Evolutionary conservation across 163 green algal species (phyloP).

Genomic region (Scenedesmus sp.): DNA sequence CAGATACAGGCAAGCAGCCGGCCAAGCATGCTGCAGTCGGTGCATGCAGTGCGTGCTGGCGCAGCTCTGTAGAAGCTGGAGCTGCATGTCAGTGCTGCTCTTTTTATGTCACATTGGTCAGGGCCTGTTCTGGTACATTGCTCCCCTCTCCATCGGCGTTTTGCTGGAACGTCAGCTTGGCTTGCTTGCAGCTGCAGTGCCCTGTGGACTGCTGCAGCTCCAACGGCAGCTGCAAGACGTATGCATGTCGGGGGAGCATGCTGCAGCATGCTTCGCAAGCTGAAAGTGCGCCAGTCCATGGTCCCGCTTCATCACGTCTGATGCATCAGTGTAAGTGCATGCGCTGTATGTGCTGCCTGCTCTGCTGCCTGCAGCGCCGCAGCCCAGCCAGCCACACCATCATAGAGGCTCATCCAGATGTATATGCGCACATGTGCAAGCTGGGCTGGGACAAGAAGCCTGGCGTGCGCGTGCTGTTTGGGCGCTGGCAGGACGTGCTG

Average conservation of each 20-base stretch:
- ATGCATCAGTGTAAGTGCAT: not conserved
- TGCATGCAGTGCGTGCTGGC: too few species aligned
- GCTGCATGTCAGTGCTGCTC: too few species aligned
- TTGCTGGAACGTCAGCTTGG: too few species aligned
- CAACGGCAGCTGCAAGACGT: too few species aligned
- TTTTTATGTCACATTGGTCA: too few species aligned
- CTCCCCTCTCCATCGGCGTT: too few species aligned
- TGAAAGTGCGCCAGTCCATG: not conserved
- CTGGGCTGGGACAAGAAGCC: slow-evolving; percentile 85
- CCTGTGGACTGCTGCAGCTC: too few species aligned
- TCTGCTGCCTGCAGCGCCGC: slow-evolving; percentile 59
- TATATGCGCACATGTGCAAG: slow-evolving; percentile 83
- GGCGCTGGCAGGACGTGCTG: slow-evolving; percentile 91
- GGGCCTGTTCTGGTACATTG: too few species aligned
- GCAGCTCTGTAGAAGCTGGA: too few species aligned
- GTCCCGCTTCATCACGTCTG: too few species aligned
- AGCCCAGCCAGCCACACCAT: slow-evolving; percentile 88
- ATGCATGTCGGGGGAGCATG: too few species aligned
- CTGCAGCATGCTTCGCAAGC: not conserved
- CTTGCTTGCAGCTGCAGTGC: too few species aligned
- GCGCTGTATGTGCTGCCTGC: not conserved
- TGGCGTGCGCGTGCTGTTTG: slow-evolving; percentile 89
- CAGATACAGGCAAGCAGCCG: slow-evolving; percentile 74
- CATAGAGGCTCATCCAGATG: slow-evolving; percentile 95
- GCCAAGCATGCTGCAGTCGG: not conserved